Evolutionary conservation across 2,329 filamentous ascomycete species (phyloP).

Genomic region (Drechmeria coniospora): DNA sequence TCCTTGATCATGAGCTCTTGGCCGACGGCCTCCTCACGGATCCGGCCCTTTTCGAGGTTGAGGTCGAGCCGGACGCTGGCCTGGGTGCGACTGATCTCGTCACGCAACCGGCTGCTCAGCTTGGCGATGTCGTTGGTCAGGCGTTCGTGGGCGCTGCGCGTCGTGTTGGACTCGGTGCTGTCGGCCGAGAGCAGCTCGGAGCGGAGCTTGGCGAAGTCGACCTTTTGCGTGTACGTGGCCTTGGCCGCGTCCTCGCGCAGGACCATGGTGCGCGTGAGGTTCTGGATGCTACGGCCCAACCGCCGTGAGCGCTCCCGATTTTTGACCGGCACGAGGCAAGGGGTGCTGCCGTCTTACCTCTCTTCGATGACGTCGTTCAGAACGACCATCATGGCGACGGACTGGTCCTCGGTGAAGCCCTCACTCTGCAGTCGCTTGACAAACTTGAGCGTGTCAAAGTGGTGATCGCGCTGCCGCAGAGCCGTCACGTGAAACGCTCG

Average conservation of each 20-base stretch:
- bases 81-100: constrained; percentile 90
- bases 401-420: constrained; percentile 89
- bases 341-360: constrained; percentile 35
- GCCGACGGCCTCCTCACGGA: constrained; percentile 86
- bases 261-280: constrained; percentile 95
- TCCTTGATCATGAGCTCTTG: constrained; percentile 98
- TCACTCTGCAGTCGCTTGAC: constrained; percentile 80
- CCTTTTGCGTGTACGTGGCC: constrained; percentile 71
- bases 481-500: constrained; percentile 53
- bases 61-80: constrained; percentile 83
- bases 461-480: constrained; percentile 56
- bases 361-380: constrained; percentile 95
- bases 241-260: constrained; percentile 83
- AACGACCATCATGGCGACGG: constrained; percentile 96
- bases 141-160: constrained; percentile 77
- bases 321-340: neutral
- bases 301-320: too few species aligned
- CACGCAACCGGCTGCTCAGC: constrained; percentile 71
- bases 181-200: constrained; percentile 87
- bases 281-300: constrained; percentile 74
- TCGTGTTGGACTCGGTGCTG: constrained; percentile 78
- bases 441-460: constrained; percentile 97
- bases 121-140: constrained; percentile 92
- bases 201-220: constrained; percentile 93
- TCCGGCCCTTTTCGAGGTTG: constrained; percentile 92